A percentile compares a stretch with the other conserved stretches of the same genome.
Evolutionary conservation across 1,139 yeast species (phyloP).

Genomic region (Hemisphaericaspora lyxosophila): DNA sequence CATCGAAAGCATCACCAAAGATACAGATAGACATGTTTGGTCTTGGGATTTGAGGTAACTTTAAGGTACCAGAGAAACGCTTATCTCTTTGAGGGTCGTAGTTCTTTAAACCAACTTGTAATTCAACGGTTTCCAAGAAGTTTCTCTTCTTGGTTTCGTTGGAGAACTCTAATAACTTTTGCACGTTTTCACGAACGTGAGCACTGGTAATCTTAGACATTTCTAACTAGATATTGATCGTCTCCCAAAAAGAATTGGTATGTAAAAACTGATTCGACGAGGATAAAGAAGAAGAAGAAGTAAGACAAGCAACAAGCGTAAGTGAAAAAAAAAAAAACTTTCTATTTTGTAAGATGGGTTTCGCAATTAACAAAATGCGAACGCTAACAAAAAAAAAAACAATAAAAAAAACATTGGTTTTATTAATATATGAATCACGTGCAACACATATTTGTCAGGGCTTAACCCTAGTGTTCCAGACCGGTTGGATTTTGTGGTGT

Average conservation of each 20-base stretch:
- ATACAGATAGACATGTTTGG: conserved; percentile 99
- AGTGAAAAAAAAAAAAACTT: not conserved
- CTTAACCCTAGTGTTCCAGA: conserved; percentile 7
- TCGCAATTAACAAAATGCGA: too few species aligned
- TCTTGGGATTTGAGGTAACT: conserved; percentile 99
- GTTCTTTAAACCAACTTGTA: conserved; percentile 99
- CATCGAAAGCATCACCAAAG: conserved; percentile 99
- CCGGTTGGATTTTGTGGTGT: conserved; percentile 1
- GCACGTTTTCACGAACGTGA: conserved; percentile 96
- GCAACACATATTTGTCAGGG: too few species aligned
- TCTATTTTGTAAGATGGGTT: too few species aligned
- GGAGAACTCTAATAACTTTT: conserved; percentile 88
- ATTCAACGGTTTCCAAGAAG: conserved; percentile 99
- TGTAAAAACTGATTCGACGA: conserved; percentile 50
- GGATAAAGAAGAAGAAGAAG: conserved; percentile 29
- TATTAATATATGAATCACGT: too few species aligned
- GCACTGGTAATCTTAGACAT: conserved; percentile 94
- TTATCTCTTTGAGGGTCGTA: conserved; percentile 99
- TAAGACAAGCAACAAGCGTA: not conserved
- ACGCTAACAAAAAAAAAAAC: too few species aligned
- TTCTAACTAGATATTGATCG: conserved; percentile 41
- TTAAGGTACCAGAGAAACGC: conserved; percentile 99
- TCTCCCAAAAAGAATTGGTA: conserved; percentile 69
- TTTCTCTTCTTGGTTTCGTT: conserved; percentile 98
- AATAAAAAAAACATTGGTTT: too few species aligned